Percentiles rank a stretch among this genome's conserved stretches.
Conservation (phyloP, 108 stramenopile species). For the Schizochytrium sp. region DNA sequence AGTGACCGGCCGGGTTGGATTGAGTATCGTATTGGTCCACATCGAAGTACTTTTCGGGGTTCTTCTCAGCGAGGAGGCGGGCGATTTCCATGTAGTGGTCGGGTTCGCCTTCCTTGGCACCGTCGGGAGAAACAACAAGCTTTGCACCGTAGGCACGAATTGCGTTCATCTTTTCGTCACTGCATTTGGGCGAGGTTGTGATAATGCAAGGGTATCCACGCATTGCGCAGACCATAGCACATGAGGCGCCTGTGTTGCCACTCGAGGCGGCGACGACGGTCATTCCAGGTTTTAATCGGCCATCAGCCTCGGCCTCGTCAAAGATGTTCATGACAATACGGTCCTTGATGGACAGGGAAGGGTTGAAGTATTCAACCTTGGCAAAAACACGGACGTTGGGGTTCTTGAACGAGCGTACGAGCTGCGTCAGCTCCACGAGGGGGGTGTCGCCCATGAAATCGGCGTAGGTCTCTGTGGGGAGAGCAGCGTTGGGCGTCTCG, state of each 20-base stretch:
- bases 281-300: conserved; percentile 67
- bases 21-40: conserved; percentile 54
- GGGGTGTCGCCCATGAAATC: conserved; percentile 66
- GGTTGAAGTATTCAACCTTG: conserved; percentile 73
- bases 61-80: conserved; percentile 26
- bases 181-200: conserved; percentile 68
- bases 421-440: conserved; percentile 51
- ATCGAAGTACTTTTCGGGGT: conserved; percentile 60
- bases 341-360: conserved; percentile 77
- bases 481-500: conserved; percentile 14
- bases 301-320: conserved; percentile 66
- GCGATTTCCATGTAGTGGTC: conserved; percentile 64
- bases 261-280: conserved; percentile 77
- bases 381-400: conserved; percentile 50
- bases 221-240: conserved; percentile 73
- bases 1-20: conserved; percentile 33
- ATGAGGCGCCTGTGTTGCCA: conserved; percentile 77
- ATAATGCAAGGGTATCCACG: conserved; percentile 74
- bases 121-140: conserved; percentile 40
- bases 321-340: conserved; percentile 74
- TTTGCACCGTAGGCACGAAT: conserved; percentile 64
- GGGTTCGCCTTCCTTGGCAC: conserved; percentile 27
- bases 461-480: conserved; percentile 21
- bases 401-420: conserved; percentile 22
- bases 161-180: conserved; percentile 56